Evolutionary conservation across 2,329 filamentous ascomycete species (phyloP), one percentile per base, ranked within the genome.

Genomic region (Diplodia mutila): DNA sequence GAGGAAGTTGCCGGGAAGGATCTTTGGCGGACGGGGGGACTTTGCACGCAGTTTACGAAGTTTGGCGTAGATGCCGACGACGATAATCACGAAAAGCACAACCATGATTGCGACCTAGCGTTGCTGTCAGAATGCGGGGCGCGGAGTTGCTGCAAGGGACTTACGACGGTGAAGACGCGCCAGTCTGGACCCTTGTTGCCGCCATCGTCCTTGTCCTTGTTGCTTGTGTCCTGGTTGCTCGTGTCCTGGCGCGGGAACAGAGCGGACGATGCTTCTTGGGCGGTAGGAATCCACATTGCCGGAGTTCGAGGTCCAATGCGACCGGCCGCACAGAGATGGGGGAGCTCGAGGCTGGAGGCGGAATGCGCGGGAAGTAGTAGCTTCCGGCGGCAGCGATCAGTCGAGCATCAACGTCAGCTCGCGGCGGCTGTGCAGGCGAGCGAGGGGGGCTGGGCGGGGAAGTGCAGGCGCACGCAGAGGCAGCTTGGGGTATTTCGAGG

Each of bases 1-100:
- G 27, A 79, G 70, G 32, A 67, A 61, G 34, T 67, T 61, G 34
- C 65, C 65, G 6, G 54, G 54, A 4, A 42, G 25, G 12, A 52
- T 18, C 54, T 61, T 67, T 9, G 54, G 54, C 21, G 65, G 46
- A 61, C 46, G 65, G 29, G 49, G 27, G 8, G 65, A 61, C 32
- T 67, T 67, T 42, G 54, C 37, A 12, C 66, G 66, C 48, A 67
- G 55, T 1, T 29, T 34, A 21, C 66, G 66, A 39, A 67, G 55
- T 25, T 63, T 54, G 27, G 46, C n/a, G 25, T 63, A 67, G 29
- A 64, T 64, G 18, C 55, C 55, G 57, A 64, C 34, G 57, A 59
- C 39, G 25, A 67, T 42, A 9, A 55, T 55, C 14, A 67, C 37
- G 34, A 67, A 67, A 14, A 67, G 27, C 8, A 67, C 51, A 9